Evolutionary conservation across 1,139 yeast genomes (phyloP).

Genomic region (Taphrina populina): DNA sequence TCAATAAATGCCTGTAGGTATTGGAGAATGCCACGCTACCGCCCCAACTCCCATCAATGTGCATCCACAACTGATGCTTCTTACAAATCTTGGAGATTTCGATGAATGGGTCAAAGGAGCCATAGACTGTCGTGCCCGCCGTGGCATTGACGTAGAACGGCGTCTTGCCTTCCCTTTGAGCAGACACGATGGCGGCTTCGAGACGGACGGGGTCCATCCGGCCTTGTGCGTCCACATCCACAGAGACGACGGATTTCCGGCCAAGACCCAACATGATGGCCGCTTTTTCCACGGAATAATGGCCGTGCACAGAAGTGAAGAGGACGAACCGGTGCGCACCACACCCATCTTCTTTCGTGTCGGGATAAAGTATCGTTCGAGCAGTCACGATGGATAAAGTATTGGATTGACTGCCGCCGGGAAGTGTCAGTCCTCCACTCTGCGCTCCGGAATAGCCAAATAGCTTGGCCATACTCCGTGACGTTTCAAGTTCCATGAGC

Average conservation of each 20-base stretch:
- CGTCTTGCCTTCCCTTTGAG: conserved; percentile 57
- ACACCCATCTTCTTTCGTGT: conserved; percentile 66
- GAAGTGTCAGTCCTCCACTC: conserved; percentile 80
- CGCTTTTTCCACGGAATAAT: conserved; percentile 79
- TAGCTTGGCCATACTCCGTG: conserved; percentile 64
- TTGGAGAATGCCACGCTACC: conserved; percentile 73
- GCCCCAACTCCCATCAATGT: conserved; percentile 91
- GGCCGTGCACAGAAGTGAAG: conserved; percentile 66
- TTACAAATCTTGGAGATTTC: conserved; percentile 58
- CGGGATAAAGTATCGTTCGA: conserved; percentile 63
- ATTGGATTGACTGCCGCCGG: conserved; percentile 88
- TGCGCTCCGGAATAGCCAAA: conserved; percentile 58
- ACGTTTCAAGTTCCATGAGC: conserved; percentile 67
- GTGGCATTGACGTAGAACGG: conserved; percentile 80
- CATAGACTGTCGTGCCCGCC: conserved; percentile 87
- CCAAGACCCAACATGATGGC: conserved; percentile 79
- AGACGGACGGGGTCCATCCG: conserved; percentile 56
- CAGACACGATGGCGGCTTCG: conserved; percentile 50
- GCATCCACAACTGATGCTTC: conserved; percentile 65
- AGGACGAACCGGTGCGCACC: conserved; percentile 59
- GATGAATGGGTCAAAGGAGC: conserved; percentile 71
- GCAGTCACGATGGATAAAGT: conserved; percentile 79
- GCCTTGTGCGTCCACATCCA: conserved; percentile 59
- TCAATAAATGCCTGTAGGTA: conserved; percentile 52
- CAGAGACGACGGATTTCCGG: conserved; percentile 60